phyloP scores from a whole-genome alignment of 345 rosid species.

The Gossypium australe region DNA sequence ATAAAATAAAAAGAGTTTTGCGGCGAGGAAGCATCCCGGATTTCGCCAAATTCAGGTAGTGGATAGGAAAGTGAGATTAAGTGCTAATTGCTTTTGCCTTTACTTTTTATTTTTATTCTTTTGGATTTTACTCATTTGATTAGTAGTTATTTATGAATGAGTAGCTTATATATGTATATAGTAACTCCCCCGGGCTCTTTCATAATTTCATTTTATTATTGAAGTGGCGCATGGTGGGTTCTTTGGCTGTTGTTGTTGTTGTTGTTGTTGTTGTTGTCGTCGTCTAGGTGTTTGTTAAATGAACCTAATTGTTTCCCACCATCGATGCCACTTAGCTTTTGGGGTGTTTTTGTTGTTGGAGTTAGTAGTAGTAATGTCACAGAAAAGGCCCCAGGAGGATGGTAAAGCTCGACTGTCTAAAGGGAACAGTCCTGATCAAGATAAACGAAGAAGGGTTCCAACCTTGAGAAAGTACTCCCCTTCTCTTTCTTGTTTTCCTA shows the following conservation, averaged over 20 bases:
- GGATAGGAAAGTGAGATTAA: constrained; percentile 8
- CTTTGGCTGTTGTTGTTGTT: constrained; percentile 2
- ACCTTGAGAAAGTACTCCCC: constrained; percentile 44
- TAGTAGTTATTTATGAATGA: neutral
- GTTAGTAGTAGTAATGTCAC: constrained; percentile 49
- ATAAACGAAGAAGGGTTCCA: constrained; percentile 61
- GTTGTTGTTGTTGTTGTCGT: neutral
- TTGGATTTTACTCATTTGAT: constrained; percentile 30
- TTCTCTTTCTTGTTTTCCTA: neutral
- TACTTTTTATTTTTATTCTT: neutral
- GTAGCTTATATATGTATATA: no score
- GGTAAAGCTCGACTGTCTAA: constrained; percentile 42
- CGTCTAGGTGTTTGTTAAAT: neutral
- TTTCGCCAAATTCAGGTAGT: constrained; percentile 25
- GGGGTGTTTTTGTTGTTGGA: constrained; percentile 5
- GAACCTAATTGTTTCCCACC: constrained; percentile 6
- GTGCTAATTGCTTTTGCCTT: neutral
- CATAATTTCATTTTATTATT: no score
- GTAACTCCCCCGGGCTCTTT: no score
- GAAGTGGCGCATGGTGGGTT: constrained; percentile 30
- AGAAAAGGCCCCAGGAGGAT: constrained; percentile 79
- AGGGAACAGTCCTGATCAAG: constrained; percentile 41
- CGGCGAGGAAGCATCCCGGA: constrained; percentile 24
- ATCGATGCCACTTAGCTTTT: constrained; percentile 8
- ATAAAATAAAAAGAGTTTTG: neutral